Conservation (phyloP, 164 flowering plant genomes). For the Buxus sempervirens region DNA sequence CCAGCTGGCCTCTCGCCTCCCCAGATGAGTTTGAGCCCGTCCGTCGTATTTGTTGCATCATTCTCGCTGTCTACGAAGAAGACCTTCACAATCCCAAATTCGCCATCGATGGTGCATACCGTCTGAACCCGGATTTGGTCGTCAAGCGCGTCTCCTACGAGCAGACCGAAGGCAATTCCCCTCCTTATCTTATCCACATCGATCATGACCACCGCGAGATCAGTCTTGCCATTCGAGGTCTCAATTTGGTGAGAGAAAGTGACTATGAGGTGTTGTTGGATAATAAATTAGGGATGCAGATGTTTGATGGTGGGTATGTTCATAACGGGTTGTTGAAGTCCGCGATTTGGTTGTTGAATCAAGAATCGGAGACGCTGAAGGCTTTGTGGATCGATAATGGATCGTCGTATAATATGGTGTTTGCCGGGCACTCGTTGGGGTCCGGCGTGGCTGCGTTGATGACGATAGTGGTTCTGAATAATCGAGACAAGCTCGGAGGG, state of each 20-base stretch:
- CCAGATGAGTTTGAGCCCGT: constrained; percentile 67
- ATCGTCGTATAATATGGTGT: constrained; percentile 43
- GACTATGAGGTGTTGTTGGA: constrained; percentile 73
- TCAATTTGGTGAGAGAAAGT: constrained; percentile 63
- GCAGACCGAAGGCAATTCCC: constrained; percentile 59
- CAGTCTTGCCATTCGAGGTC: constrained; percentile 72
- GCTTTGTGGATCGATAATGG: constrained; percentile 54
- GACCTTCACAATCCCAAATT: constrained; percentile 59
- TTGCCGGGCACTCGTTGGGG: constrained; percentile 84
- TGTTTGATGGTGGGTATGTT: constrained; percentile 87
- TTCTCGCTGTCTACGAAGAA: constrained; percentile 79
- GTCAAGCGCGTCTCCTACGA: constrained; percentile 66
- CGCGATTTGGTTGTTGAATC: constrained; percentile 65
- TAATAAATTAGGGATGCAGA: constrained; percentile 63
- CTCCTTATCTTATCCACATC: constrained; percentile 76
- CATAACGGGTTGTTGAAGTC: constrained; percentile 79
- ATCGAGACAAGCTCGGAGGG: constrained; percentile 52
- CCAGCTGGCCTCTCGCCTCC: constrained; percentile 66
- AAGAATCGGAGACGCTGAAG: constrained; percentile 55
- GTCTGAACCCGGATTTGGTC: constrained; percentile 58
- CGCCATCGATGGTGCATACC: constrained; percentile 50
- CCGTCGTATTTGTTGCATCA: constrained; percentile 69
- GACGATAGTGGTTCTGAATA: constrained; percentile 58
- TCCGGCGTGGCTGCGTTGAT: constrained; percentile 78
- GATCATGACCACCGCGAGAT: constrained; percentile 67